A percentile compares a stretch with the other conserved stretches of the same genome.
Evolutionary conservation across 2,329 filamentous ascomycete species (phyloP).

Genomic region (Stagonosporopsis chrysanthemi): DNA sequence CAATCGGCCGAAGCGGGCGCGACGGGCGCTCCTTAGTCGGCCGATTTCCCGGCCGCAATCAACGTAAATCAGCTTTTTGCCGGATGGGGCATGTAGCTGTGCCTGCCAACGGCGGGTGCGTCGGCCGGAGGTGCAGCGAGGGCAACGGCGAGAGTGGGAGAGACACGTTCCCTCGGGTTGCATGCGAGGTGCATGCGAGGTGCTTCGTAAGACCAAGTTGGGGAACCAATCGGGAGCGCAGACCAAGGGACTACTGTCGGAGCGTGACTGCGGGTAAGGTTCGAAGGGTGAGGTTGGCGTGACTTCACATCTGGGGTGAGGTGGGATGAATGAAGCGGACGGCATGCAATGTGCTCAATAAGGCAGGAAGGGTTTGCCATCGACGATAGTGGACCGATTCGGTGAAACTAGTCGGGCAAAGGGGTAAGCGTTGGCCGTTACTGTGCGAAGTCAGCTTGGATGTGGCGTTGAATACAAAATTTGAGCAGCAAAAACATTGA

Average conservation of each 20-base stretch:
- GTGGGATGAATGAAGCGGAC: neutral
- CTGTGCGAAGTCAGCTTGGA: neutral
- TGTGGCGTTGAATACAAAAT: neutral
- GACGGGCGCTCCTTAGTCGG: slow-evolving; percentile 8
- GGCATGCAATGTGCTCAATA: neutral
- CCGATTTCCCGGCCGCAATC: slow-evolving; percentile 21
- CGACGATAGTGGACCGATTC: neutral
- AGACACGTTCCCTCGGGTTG: neutral
- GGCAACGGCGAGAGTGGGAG: neutral
- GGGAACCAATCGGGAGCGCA: neutral
- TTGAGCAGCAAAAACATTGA: neutral
- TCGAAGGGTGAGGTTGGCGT: no score
- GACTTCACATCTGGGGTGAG: neutral
- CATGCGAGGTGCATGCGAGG: neutral
- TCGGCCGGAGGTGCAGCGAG: neutral
- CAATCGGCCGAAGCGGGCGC: slow-evolving; percentile 15
- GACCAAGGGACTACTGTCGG: neutral
- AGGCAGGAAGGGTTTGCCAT: neutral
- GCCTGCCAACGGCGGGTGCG: neutral
- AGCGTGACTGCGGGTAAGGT: neutral
- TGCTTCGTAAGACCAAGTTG: neutral
- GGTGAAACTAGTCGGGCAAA: neutral
- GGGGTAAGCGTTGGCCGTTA: neutral
- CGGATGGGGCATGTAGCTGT: neutral
- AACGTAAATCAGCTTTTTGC: neutral